Percentiles rank a stretch among this genome's conserved stretches.
Conservation (phyloP, 768 basidiomycete genomes). For the Russula griseocarnosa region DNA sequence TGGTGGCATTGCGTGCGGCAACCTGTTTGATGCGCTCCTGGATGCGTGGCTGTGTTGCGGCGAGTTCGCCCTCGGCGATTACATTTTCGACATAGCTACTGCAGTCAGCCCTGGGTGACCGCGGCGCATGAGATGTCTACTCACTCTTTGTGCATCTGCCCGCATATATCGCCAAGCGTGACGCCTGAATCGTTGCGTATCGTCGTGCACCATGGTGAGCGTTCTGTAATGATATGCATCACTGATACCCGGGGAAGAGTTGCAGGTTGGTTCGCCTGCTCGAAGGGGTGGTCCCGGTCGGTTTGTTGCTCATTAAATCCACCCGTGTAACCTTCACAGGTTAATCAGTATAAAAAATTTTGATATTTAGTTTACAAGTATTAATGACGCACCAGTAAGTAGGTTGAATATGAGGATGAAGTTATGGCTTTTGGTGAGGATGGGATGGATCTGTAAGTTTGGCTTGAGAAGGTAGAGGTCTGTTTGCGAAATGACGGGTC, state of each 20-base stretch:
- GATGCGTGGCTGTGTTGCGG: slow-evolving; percentile 52
- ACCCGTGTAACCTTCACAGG: slow-evolving; percentile 48
- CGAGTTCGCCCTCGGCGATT: slow-evolving; percentile 65
- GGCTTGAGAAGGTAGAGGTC: slow-evolving; percentile 75
- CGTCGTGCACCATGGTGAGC: slow-evolving; percentile 76
- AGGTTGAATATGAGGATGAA: slow-evolving; percentile 74
- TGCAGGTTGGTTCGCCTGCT: slow-evolving; percentile 39
- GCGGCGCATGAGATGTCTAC: slow-evolving; percentile 32
- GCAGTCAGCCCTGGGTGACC: neutral
- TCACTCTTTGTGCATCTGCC: slow-evolving; percentile 71
- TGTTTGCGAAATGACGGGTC: slow-evolving; percentile 73
- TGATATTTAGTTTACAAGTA: neutral
- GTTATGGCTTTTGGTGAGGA: slow-evolving; percentile 46
- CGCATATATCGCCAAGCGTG: slow-evolving; percentile 71
- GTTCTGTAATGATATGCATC: slow-evolving; percentile 39
- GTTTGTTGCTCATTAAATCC: slow-evolving; percentile 59
- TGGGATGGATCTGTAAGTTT: slow-evolving; percentile 68
- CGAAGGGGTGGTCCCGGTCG: slow-evolving; percentile 55
- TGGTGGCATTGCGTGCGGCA: slow-evolving; percentile 41
- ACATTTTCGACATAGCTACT: slow-evolving; percentile 63
- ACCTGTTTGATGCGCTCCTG: slow-evolving; percentile 71
- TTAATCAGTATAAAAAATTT: neutral
- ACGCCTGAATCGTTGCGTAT: slow-evolving; percentile 70
- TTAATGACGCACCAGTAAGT: slow-evolving; percentile 47
- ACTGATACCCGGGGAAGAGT: slow-evolving; percentile 40